Base-by-base conservation (phyloP, 495 filamentous ascomycete genomes). In the Trichoderma virens region DNA sequence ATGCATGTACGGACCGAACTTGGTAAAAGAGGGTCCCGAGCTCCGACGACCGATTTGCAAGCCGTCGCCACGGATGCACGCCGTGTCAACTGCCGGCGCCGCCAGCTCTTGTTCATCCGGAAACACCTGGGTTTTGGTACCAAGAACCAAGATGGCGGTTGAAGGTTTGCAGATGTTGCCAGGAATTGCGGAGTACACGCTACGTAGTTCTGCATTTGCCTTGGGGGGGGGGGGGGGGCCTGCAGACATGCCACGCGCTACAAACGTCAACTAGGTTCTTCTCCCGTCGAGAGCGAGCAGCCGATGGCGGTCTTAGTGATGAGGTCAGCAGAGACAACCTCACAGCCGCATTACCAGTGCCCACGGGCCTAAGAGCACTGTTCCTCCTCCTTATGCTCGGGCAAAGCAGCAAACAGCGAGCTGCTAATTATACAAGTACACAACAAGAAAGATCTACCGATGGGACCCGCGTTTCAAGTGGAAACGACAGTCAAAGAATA, bases 41-140 rank as follows among this genome's bases (percentile, higher is more conserved):
- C 51, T 56, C 27, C 23, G 51, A 30, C 23, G 51, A 56, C 51
- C 27, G 51, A 56, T 28, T 47, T 30, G 51, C 28, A 56, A 56
- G 51, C 51, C 51, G 51, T 13, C 25, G 51, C 51, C 51, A 56
- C 51, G 51, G 51, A 27, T 56, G 51, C 51, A 18, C 51, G 51
- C 51, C 51, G 51, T 16, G 23, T 30, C 51, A 56, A 56, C 51
- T 56, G 51, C 51, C 51, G 51, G 51, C 51, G 51, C 51, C 51
- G 51, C 25, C 51, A 56, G 23, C 13, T 14, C 27, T 30, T 8
- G 14, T 56, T 56, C 51, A 56, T 56, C 25, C 51, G 51, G 51
- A 14, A 56, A 56, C 51, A 30, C 51, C 51, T 56, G 51, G 25
- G 51, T 56, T 18, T 7, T 14, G 16, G 13, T 47, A 47, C 16